These are phyloP conservation scores for Fusarium falciforme DNA, from an alignment of 2,329 filamentous ascomycete species.

Conservation along the genomic window DNA sequence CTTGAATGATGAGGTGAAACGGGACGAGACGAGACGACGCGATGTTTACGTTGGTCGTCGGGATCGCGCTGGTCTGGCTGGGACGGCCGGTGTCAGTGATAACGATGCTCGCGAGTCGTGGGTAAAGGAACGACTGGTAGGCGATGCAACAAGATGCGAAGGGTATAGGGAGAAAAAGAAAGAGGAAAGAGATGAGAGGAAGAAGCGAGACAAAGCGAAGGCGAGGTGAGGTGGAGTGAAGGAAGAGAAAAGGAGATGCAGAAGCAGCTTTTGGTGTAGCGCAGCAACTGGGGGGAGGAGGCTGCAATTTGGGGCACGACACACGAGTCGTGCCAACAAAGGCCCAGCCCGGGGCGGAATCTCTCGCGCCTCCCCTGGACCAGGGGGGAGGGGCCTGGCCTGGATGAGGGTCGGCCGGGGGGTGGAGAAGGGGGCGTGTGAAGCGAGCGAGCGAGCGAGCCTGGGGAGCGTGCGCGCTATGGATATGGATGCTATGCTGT, in stretches of 20 bases:
- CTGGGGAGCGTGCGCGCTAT: background rate
- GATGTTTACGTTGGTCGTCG: slow-evolving; percentile 30
- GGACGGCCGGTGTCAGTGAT: slow-evolving; percentile 28
- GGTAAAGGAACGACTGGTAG: slow-evolving; percentile 33
- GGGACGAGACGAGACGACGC: slow-evolving; percentile 25
- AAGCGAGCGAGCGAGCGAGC: background rate
- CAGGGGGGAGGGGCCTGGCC: slow-evolving; percentile 38
- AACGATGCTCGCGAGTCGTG: slow-evolving; percentile 34
- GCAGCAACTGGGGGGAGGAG: slow-evolving; percentile 41
- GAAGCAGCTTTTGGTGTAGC: slow-evolving; percentile 45
- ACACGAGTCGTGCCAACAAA: slow-evolving; percentile 48
- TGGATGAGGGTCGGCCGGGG: slow-evolving; percentile 19
- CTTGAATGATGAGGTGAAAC: slow-evolving; percentile 19
- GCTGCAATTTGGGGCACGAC: slow-evolving; percentile 48
- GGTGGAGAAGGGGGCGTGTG: slow-evolving; percentile 33
- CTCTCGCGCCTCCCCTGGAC: slow-evolving; percentile 46
- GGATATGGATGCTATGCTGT: background rate
- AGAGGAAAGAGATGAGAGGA: slow-evolving; percentile 40
- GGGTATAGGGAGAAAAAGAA: slow-evolving; percentile 37
- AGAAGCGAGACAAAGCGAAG: slow-evolving; percentile 40
- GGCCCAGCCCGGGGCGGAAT: slow-evolving; percentile 45
- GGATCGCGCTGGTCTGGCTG: slow-evolving; percentile 24
- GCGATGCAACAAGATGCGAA: slow-evolving; percentile 28
- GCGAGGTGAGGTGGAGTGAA: slow-evolving; percentile 41
- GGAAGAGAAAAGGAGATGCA: slow-evolving; percentile 47